Evolutionary conservation across 1,284 basidiomycete genomes (phyloP).

Genomic region (Trichosporon faecale): DNA sequence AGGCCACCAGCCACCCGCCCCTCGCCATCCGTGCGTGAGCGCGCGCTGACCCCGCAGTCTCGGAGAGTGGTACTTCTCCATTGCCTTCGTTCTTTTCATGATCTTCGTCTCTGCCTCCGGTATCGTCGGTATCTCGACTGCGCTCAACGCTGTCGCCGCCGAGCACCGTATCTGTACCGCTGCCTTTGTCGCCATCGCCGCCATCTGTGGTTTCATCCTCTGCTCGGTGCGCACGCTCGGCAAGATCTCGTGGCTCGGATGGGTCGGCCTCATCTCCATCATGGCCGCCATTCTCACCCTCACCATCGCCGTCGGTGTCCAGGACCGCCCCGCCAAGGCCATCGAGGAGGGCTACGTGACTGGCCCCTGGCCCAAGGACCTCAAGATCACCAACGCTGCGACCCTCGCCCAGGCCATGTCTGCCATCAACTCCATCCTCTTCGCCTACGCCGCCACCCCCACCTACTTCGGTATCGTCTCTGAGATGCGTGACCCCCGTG

Average conservation of each 20-base stretch:
- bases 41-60: conserved; percentile 7
- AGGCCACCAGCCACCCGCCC: not conserved
- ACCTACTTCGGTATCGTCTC: conserved; percentile 29
- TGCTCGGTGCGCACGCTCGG: conserved; percentile 46
- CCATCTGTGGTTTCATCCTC: conserved; percentile 34
- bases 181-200: conserved; percentile 42
- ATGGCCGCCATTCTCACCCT: conserved; percentile 47
- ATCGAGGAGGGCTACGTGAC: conserved; percentile 23
- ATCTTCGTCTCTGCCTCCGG: conserved; percentile 30
- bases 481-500: conserved; percentile 40
- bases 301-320: conserved; percentile 49
- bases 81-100: conserved; percentile 28
- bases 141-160: conserved; percentile 49
- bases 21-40: not conserved
- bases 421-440: conserved; percentile 43
- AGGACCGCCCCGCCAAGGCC: conserved; percentile 42
- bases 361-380: conserved; percentile 34
- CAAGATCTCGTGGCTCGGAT: conserved; percentile 48
- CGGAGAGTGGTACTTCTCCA: conserved; percentile 21
- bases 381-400: conserved; percentile 25
- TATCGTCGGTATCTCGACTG: conserved; percentile 45
- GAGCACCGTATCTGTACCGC: conserved; percentile 48
- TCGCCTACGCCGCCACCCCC: conserved; percentile 41
- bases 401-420: conserved; percentile 44
- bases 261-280: conserved; percentile 39